Percentiles rank a stretch among this genome's conserved stretches.
Evolutionary conservation across 2,329 filamentous ascomycete genomes (phyloP).

Genomic region (Leptosphaerulina australis): DNA sequence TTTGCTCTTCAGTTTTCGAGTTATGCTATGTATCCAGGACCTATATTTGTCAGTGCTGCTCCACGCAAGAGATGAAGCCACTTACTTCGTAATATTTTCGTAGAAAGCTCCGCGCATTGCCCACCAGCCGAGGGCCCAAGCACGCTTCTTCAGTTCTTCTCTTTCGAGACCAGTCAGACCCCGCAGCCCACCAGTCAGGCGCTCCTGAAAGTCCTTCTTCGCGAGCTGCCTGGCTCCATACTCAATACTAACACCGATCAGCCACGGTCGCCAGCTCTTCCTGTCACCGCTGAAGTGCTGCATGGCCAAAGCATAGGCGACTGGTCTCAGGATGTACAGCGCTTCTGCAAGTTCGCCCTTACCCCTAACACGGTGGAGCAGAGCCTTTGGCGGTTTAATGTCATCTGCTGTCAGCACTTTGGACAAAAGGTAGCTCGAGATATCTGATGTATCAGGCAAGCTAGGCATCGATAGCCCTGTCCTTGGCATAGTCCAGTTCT

Average conservation of each 20-base stretch:
- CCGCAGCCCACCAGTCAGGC: conserved; percentile 72
- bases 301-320: conserved; percentile 84
- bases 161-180: conserved; percentile 83
- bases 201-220: conserved; percentile 67
- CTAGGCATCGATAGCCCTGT: conserved; percentile 85
- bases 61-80: not conserved
- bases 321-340: conserved; percentile 87
- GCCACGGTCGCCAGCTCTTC: conserved; percentile 89
- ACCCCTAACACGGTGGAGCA: conserved; percentile 77
- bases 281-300: conserved; percentile 73
- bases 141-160: conserved; percentile 86
- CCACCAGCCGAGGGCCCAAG: conserved; percentile 96
- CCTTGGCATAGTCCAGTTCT: conserved; percentile 86
- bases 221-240: conserved; percentile 85
- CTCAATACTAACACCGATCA: conserved; percentile 83
- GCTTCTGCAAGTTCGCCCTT: conserved; percentile 85
- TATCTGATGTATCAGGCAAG: conserved; percentile 79
- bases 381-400: conserved; percentile 86
- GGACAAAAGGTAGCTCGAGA: conserved; percentile 83
- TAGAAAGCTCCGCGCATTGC: conserved; percentile 96
- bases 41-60: conserved; percentile 45
- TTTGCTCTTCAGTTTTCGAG: conserved; percentile 72
- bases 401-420: conserved; percentile 95
- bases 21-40: conserved; percentile 69
- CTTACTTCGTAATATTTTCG: conserved; percentile 79